Percentiles rank a stretch among this genome's conserved stretches.
Evolutionary conservation across 31 red algal species (phyloP).

Genomic region (Asparagopsis taxiformis): DNA sequence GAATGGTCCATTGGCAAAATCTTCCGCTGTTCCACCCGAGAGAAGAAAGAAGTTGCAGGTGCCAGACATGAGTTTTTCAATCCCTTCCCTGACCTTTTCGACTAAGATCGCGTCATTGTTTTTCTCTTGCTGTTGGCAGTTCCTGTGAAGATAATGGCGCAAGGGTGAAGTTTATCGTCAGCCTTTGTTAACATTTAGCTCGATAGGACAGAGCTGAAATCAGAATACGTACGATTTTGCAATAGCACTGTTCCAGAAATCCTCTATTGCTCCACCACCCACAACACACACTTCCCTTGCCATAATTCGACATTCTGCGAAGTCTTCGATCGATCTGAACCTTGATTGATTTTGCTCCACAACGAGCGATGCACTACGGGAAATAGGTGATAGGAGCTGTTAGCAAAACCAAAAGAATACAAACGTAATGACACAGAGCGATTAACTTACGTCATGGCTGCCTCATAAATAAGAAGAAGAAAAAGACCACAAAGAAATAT

Average conservation of each 20-base stretch:
- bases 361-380: conserved; percentile 27
- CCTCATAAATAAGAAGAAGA: conserved; percentile 14
- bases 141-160: not conserved
- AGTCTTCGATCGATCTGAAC: conserved; percentile 3
- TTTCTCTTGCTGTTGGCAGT: conserved; percentile 1
- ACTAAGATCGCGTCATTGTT: not conserved
- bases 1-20: not conserved
- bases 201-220: too few relatives aligned
- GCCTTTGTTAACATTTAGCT: not conserved
- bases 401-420: not conserved
- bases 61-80: too few relatives aligned
- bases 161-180: not conserved
- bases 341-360: not conserved
- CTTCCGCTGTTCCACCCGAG: not conserved
- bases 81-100: not conserved
- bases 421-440: not conserved
- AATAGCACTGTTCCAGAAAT: conserved; percentile 12
- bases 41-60: conserved; percentile 5
- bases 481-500: conserved; percentile 21
- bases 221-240: conserved; percentile 13
- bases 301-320: conserved; percentile 2
- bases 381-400: not conserved
- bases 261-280: conserved; percentile 10
- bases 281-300: conserved; percentile 3
- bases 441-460: conserved; percentile 26